Base-by-base conservation (phyloP, 768 basidiomycete species). In the Auriculariales sp. region DNA sequence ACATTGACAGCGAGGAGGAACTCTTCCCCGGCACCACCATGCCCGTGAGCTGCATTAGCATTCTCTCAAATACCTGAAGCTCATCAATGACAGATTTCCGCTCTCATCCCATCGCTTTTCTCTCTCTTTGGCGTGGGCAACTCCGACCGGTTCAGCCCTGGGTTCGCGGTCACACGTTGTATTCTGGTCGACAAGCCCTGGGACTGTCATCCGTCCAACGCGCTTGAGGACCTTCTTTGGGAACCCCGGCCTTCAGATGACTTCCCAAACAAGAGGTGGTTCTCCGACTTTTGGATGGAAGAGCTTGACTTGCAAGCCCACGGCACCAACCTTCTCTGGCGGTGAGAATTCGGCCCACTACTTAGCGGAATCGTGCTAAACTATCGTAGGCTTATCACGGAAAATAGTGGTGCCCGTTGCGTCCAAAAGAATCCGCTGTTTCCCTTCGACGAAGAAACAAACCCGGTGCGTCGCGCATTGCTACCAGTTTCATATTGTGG, bases 351-450 rank as follows among this genome's bases (percentile, higher is more conserved):
- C 39, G 1, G 5, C 11, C 22, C 27, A n/a, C 19, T 28, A 25
- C 3, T 6, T 10, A 15, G 4, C 39, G n/a, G 5, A 24, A 4
- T 15, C 14, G 5, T 44, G 1, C 22, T 25, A n/a, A 19, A 5
- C 39, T 15, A 12, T 9, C 39, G 4, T 15, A 44, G 39, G 15
- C 4, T 44, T 7, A 44, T 44, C 17, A 44, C 39, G 10, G 39
- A 44, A 25, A 44, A 44, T 24, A 44, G 39, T 9, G 39, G 39
- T 25, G 39, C 39, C 2, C 22, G 27, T 19, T 44, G 39, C 39
- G 27, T 44, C 39, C 39, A 44, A 25, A 44, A 44, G 39, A 44
- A 44, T 25, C 39, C 39, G 19, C 39, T 44, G 22, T 44, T 44
- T 10, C 39, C 39, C 39, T 44, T 22, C 39, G 24, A 44, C 39